Percentiles rank a stretch among this genome's conserved stretches.
Evolutionary conservation across 2,329 filamentous ascomycete species (phyloP).

Genomic region (Clonostachys rhizophaga): DNA sequence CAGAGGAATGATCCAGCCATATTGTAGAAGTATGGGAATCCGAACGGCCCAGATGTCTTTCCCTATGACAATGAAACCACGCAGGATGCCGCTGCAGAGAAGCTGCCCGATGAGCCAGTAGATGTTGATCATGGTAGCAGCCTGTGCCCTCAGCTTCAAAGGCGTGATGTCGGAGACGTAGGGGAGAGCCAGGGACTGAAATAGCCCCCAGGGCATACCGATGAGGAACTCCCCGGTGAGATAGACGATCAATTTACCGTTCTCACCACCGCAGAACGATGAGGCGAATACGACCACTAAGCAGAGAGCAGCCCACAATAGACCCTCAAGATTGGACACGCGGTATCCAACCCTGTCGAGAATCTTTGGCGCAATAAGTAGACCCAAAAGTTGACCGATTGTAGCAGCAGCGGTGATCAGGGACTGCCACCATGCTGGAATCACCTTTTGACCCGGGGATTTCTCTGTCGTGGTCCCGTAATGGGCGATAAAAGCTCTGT

Average conservation of each 20-base stretch:
- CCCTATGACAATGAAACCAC: conserved; percentile 15
- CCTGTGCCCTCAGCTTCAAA: conserved; percentile 25
- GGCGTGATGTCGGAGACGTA: conserved; percentile 28
- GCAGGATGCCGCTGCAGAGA: conserved; percentile 22
- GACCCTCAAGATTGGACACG: neutral
- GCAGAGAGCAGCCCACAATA: neutral
- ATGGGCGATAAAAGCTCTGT: conserved; percentile 2
- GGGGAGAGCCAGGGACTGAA: conserved; percentile 25
- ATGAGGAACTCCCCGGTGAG: conserved; percentile 24
- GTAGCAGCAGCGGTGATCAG: conserved; percentile 7
- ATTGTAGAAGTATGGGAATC: conserved; percentile 31
- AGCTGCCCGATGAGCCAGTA: conserved; percentile 34
- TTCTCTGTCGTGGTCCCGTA: conserved; percentile 1
- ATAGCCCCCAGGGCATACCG: conserved; percentile 24
- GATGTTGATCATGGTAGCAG: conserved; percentile 30
- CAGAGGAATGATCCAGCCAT: conserved; percentile 26
- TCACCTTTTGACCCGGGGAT: neutral
- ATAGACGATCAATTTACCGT: conserved; percentile 9
- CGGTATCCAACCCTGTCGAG: conserved; percentile 7
- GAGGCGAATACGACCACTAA: neutral
- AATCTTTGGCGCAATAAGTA: conserved; percentile 6
- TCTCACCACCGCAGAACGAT: neutral
- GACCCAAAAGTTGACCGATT: conserved; percentile 7
- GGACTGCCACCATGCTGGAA: conserved; percentile 6
- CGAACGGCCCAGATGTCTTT: conserved; percentile 24